Conservation (phyloP, 75 land plant species). For the Chamaecyparis obtusa region DNA sequence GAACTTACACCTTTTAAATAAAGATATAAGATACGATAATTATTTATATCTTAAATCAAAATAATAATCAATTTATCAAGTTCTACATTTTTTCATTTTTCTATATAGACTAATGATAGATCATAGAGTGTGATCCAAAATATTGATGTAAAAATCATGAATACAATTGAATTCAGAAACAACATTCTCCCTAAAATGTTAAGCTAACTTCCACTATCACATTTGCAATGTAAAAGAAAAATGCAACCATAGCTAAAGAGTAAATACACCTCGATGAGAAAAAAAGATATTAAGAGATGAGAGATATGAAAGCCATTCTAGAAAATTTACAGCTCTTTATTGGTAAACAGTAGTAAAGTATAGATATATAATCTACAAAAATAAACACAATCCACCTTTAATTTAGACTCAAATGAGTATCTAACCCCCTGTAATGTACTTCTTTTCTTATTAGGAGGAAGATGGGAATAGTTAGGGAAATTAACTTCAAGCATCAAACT, state of each 20-base stretch:
- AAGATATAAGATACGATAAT: background rate
- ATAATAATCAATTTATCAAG: background rate
- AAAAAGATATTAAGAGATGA: background rate
- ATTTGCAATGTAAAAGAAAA: background rate
- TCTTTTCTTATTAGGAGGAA: background rate
- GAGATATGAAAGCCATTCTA: background rate
- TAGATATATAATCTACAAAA: slow-evolving; percentile 4
- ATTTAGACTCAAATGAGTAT: background rate
- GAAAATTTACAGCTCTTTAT: background rate
- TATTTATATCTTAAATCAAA: background rate
- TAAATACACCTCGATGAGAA: background rate
- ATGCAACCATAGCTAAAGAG: background rate
- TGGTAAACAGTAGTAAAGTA: background rate
- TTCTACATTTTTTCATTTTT: too few relatives aligned
- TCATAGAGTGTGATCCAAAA: too few relatives aligned
- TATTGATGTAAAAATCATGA: too few relatives aligned
- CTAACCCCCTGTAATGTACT: background rate
- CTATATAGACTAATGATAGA: too few relatives aligned
- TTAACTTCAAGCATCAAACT: background rate
- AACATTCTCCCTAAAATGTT: too few relatives aligned
- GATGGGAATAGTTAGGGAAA: background rate
- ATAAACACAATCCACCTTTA: background rate
- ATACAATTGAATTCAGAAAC: too few relatives aligned
- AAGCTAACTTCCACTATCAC: background rate
- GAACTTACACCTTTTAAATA: too few relatives aligned